phyloP scores from a whole-genome alignment of 129 eudicot species.

The Chrysanthemum makinoi region DNA sequence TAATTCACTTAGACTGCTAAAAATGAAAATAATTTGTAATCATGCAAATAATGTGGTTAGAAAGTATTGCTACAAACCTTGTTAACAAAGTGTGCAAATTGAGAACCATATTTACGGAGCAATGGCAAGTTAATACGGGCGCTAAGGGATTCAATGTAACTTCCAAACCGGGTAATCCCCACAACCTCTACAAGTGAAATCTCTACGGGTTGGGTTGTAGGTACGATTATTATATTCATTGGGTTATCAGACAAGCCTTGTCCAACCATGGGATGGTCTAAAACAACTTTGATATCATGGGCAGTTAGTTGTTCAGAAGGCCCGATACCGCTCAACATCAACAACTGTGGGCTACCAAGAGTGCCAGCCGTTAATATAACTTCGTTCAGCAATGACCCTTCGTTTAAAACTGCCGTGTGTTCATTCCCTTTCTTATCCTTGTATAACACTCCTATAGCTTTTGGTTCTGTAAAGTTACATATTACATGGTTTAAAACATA shows the following conservation, averaged over 20 bases:
- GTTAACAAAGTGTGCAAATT: conserved; percentile 27
- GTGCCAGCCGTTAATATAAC: conserved; percentile 78
- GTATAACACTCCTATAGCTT: conserved; percentile 62
- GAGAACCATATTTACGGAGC: conserved; percentile 16
- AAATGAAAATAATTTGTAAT: background rate
- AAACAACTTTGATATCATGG: conserved; percentile 43
- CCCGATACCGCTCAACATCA: conserved; percentile 80
- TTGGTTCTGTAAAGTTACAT: conserved; percentile 39
- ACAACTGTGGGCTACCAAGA: conserved; percentile 75
- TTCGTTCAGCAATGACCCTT: conserved; percentile 45
- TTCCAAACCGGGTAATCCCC: conserved; percentile 58
- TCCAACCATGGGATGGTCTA: conserved; percentile 78
- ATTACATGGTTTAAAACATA: too few species aligned
- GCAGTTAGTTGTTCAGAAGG: conserved; percentile 47
- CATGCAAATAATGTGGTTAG: background rate
- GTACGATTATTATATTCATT: conserved; percentile 53
- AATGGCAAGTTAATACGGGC: conserved; percentile 35
- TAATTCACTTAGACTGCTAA: too few species aligned
- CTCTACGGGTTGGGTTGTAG: conserved; percentile 48
- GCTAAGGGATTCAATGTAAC: conserved; percentile 55
- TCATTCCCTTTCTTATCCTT: conserved; percentile 43
- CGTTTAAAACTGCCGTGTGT: conserved; percentile 57
- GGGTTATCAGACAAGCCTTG: conserved; percentile 80
- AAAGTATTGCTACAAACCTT: conserved; percentile 39
- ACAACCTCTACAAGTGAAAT: conserved; percentile 60